Evolutionary conservation across 768 basidiomycete species (phyloP).

Genomic region (Russula lepida): DNA sequence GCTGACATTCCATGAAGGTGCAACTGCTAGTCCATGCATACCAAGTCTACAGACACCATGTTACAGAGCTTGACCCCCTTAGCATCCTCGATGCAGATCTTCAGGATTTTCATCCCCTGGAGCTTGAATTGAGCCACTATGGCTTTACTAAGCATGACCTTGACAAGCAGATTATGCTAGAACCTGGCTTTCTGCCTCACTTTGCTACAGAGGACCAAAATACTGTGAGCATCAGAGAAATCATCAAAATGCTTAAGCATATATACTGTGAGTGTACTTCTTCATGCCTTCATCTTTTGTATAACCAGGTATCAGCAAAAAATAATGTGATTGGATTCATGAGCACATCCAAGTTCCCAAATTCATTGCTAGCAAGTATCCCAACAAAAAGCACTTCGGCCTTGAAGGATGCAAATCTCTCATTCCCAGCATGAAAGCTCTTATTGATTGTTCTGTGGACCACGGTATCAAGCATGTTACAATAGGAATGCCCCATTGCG

Average conservation of each 20-base stretch:
- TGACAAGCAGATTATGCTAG: too few species aligned
- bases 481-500: too few species aligned
- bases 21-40: conserved; percentile 98
- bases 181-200: conserved; percentile 92
- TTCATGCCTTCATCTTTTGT: too few species aligned
- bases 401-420: conserved; percentile 97
- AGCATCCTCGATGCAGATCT: too few species aligned
- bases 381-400: conserved; percentile 99
- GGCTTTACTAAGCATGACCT: too few species aligned
- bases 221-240: conserved; percentile 87
- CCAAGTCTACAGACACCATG: conserved; percentile 98
- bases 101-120: too few species aligned
- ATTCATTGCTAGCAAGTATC: conserved; percentile 96
- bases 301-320: too few species aligned
- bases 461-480: too few species aligned
- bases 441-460: conserved; percentile 98
- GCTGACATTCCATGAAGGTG: conserved; percentile 43
- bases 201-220: conserved; percentile 82
- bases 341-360: conserved; percentile 91
- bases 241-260: conserved; percentile 83
- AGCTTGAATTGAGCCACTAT: too few species aligned
- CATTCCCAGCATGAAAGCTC: conserved; percentile 98
- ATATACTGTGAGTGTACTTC: too few species aligned
- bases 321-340: too few species aligned
- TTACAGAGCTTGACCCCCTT: conserved; percentile 93